These are phyloP conservation scores for Cordyceps militaris DNA, from an alignment of 2,329 filamentous ascomycete species.

Conservation along the genomic window DNA sequence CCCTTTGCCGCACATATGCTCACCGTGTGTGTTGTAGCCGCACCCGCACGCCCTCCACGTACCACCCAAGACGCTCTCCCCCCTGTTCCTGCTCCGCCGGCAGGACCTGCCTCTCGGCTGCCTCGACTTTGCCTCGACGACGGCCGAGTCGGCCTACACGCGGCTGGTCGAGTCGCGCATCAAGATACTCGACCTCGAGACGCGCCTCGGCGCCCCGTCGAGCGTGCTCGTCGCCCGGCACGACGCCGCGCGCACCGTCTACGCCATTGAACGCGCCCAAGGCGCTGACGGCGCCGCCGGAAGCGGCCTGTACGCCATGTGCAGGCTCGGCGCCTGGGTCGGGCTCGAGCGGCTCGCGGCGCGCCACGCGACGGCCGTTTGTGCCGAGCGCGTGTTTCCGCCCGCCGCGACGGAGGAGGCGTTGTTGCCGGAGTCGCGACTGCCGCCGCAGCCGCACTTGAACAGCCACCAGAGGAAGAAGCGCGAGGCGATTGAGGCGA, in stretches of 20 bases:
- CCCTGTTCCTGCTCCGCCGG: conserved; percentile 56
- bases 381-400: conserved; percentile 23
- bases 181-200: conserved; percentile 56
- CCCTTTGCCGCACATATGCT: background rate
- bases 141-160: conserved; percentile 43
- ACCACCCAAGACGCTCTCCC: conserved; percentile 50
- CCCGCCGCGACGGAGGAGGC: conserved; percentile 16
- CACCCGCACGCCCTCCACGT: conserved; percentile 46
- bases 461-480: conserved; percentile 48
- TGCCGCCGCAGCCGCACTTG: conserved; percentile 32
- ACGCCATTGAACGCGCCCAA: conserved; percentile 62
- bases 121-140: conserved; percentile 49
- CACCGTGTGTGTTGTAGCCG: conserved; percentile 33
- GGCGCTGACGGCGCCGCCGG: conserved; percentile 27
- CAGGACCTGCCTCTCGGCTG: conserved; percentile 53
- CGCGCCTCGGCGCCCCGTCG: conserved; percentile 46
- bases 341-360: conserved; percentile 49
- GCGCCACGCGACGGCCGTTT: conserved; percentile 37
- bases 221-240: conserved; percentile 56
- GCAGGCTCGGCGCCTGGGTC: conserved; percentile 61
- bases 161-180: conserved; percentile 56
- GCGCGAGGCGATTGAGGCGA: conserved; percentile 53
- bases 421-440: conserved; percentile 23
- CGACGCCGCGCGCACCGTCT: conserved; percentile 46
- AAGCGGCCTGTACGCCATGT: conserved; percentile 57